Base-by-base conservation (phyloP, 2,329 filamentous ascomycete species). In the Ascochyta clinopodiicola region DNA sequence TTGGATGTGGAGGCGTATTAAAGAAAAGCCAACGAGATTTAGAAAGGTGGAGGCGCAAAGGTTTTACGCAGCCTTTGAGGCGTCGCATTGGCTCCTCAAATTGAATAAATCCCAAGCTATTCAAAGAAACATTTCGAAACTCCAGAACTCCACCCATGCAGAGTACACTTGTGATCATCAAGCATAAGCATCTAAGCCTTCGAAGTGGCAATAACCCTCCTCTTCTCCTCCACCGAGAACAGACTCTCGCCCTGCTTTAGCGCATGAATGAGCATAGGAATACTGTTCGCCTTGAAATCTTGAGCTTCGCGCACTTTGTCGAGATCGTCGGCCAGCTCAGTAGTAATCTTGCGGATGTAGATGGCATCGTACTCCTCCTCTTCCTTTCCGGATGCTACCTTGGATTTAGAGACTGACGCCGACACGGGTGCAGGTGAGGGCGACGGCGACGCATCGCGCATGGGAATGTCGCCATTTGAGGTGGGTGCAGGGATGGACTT, bases 281-380 rank as follows among this genome's bases (percentile, higher is more conserved):
- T 61, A 59, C 77, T 81, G 46, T 86, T 85, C 55, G 79, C 79
- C 69, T 85, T 87, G 77, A 92, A 93, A 75, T 92, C 90, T 64
- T 86, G 84, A 9, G 89, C 87, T 35, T 73, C 71, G 61, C 89
- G 85, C 58, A 92, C 80, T 72, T 86, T 86, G 76, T 91, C 86
- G 34, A 93, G 81, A 70, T 92, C 90, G 62, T 91, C 87, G 12
- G 87, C 85, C 51, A 93, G 86, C 71, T 92, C 89, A 45, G 81
- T 79, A 0, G 89, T 90, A 6, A 86, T 79, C 56, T 84, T 86
- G 65, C 88, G 86, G 42, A 92, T 82, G 72, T 92, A 92, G 71
- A 86, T 88, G 9, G 85, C 79, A 8, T 82, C 79, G 75, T 91
- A 91, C 29, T 71, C 67, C 10, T 73, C 70, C 4, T 64, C 56